Conservation (phyloP, 768 basidiomycete genomes). For the Boletus sensibilis region DNA sequence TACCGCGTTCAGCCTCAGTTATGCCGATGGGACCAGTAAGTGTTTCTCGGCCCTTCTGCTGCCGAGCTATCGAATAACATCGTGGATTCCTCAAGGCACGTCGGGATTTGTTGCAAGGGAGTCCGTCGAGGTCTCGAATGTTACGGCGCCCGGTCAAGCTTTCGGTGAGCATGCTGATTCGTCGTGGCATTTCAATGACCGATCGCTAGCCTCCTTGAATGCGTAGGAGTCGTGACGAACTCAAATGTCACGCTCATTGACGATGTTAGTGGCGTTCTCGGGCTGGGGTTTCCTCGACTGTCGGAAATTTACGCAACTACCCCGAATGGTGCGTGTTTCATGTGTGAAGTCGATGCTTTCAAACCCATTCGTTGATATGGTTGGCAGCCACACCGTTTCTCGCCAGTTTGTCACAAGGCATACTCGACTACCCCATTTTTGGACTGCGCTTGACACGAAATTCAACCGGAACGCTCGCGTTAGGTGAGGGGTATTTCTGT, state of each 20-base stretch:
- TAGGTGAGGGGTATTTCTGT: slow-evolving; percentile 44
- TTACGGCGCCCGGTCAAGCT: slow-evolving; percentile 59
- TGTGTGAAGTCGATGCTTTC: not conserved
- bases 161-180: slow-evolving; percentile 51
- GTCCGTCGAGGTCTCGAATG: slow-evolving; percentile 54
- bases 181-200: not conserved
- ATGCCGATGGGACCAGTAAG: slow-evolving; percentile 70
- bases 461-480: slow-evolving; percentile 56
- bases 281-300: slow-evolving; percentile 73
- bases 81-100: slow-evolving; percentile 42
- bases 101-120: slow-evolving; percentile 73
- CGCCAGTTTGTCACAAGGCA: slow-evolving; percentile 57
- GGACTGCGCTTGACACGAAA: slow-evolving; percentile 66
- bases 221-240: slow-evolving; percentile 55
- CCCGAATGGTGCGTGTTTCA: slow-evolving; percentile 46
- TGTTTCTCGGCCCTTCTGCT: slow-evolving; percentile 4
- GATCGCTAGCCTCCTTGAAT: not conserved
- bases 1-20: slow-evolving; percentile 58
- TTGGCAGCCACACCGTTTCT: slow-evolving; percentile 66
- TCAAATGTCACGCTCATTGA: slow-evolving; percentile 64
- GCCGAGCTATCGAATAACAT: not conserved
- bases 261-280: slow-evolving; percentile 68
- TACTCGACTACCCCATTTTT: slow-evolving; percentile 72
- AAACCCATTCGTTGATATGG: not conserved
- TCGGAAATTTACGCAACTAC: slow-evolving; percentile 52